Evolutionary conservation across 768 basidiomycete species (phyloP).

Genomic region (Boletus pseudopeckii): DNA sequence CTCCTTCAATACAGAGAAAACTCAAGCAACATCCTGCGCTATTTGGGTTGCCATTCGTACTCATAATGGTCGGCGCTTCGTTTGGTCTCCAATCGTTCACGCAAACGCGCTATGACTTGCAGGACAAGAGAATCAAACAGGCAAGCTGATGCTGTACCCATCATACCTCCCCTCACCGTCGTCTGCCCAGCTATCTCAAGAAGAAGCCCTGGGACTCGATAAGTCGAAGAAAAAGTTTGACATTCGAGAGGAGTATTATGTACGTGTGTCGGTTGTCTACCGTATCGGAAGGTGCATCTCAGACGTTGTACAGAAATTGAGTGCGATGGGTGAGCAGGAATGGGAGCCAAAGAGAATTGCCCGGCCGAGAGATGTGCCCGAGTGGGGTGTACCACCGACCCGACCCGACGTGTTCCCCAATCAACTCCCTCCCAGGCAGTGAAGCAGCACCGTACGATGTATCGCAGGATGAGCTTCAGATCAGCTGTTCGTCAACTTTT

Average conservation of each 20-base stretch:
- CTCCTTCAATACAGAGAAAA: constrained; percentile 28
- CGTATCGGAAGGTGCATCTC: background rate
- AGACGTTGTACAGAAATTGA: constrained; percentile 47
- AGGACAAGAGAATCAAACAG: constrained; percentile 73
- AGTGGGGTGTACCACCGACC: constrained; percentile 86
- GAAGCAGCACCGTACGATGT: background rate
- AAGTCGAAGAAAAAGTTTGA: constrained; percentile 78
- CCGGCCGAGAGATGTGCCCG: constrained; percentile 83
- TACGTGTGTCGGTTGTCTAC: constrained; percentile 42
- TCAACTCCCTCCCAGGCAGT: constrained; percentile 13
- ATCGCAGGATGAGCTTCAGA: background rate
- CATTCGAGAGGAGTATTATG: constrained; percentile 94
- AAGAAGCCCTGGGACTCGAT: constrained; percentile 74
- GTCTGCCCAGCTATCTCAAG: constrained; percentile 56
- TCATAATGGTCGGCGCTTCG: constrained; percentile 82
- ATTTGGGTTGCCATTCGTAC: constrained; percentile 85
- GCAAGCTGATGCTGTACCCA: constrained; percentile 34
- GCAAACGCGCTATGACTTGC: constrained; percentile 87
- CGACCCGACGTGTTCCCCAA: constrained; percentile 26
- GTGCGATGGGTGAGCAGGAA: constrained; percentile 57
- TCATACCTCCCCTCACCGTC: background rate
- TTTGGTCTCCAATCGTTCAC: constrained; percentile 82
- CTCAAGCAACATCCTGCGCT: constrained; percentile 61
- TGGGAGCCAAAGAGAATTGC: constrained; percentile 88
- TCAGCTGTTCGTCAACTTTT: background rate